A percentile compares a stretch with the other conserved stretches of the same genome.
Conservation (phyloP, 345 rosid species). For the Corymbia maculata region DNA sequence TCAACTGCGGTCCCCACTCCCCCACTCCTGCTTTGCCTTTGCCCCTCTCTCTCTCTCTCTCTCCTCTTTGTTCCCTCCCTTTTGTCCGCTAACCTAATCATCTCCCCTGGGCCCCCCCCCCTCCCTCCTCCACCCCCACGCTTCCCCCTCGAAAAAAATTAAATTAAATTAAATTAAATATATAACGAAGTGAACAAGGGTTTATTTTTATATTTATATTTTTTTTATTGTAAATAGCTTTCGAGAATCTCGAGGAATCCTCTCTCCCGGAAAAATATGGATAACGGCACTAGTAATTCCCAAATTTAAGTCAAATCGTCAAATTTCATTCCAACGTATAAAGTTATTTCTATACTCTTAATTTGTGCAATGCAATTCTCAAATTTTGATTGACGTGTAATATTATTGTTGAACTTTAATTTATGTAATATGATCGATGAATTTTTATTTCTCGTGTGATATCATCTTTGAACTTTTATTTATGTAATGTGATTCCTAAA, state of each 20-base stretch:
- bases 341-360: fast-evolving
- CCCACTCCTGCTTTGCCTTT: conserved; percentile 3
- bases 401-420: fast-evolving
- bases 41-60: not conserved
- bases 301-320: no score
- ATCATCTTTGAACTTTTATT: not conserved
- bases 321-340: no score
- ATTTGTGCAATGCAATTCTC: not conserved
- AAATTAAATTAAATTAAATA: no score
- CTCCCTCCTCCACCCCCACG: not conserved
- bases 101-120: not conserved
- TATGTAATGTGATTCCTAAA: fast-evolving
- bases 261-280: not conserved
- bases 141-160: not conserved
- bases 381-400: not conserved
- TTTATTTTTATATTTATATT: no score
- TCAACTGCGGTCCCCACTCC: conserved; percentile 30
- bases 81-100: conserved; percentile 14
- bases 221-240: no score
- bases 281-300: fast-evolving
- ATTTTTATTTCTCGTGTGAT: not conserved
- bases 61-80: not conserved
- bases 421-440: not conserved
- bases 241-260: not conserved
- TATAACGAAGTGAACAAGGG: no score